phyloP scores from a whole-genome alignment of 352 stramenopile genomes.

The Pythium sukuiense region DNA sequence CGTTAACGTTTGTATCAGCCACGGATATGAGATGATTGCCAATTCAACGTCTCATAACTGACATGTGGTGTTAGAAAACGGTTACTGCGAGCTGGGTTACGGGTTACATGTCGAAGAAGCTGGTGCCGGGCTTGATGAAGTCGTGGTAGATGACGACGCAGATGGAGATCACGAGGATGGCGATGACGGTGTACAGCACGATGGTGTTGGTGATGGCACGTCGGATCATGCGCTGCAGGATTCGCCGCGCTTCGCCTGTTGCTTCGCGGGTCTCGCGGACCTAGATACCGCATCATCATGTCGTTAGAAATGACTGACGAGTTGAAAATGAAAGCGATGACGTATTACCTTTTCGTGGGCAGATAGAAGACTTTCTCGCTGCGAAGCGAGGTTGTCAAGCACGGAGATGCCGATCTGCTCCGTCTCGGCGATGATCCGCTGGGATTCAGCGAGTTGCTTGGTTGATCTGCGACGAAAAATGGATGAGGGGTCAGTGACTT shows the following conservation, averaged over 20 bases:
- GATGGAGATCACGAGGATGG: slow-evolving; percentile 63
- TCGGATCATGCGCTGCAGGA: slow-evolving; percentile 75
- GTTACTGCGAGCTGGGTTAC: not conserved
- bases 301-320: slow-evolving; percentile 2
- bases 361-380: slow-evolving; percentile 68
- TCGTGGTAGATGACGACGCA: slow-evolving; percentile 77
- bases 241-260: slow-evolving; percentile 60
- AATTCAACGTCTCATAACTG: not conserved
- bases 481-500: not conserved
- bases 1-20: not conserved
- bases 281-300: slow-evolving; percentile 25
- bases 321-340: not conserved
- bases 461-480: slow-evolving; percentile 41
- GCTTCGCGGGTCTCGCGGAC: slow-evolving; percentile 73
- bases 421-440: slow-evolving; percentile 29
- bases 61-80: not conserved
- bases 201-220: slow-evolving; percentile 80
- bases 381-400: slow-evolving; percentile 63
- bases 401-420: slow-evolving; percentile 57
- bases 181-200: slow-evolving; percentile 78
- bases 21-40: not conserved
- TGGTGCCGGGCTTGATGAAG: slow-evolving; percentile 48
- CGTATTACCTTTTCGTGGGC: slow-evolving; percentile 61
- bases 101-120: slow-evolving; percentile 24
- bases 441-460: slow-evolving; percentile 41